A percentile compares a stretch with the other conserved stretches of the same genome.
Evolutionary conservation across 192 early-diverging fungal species (phyloP).

Genomic region (Mortierella claussenii): DNA sequence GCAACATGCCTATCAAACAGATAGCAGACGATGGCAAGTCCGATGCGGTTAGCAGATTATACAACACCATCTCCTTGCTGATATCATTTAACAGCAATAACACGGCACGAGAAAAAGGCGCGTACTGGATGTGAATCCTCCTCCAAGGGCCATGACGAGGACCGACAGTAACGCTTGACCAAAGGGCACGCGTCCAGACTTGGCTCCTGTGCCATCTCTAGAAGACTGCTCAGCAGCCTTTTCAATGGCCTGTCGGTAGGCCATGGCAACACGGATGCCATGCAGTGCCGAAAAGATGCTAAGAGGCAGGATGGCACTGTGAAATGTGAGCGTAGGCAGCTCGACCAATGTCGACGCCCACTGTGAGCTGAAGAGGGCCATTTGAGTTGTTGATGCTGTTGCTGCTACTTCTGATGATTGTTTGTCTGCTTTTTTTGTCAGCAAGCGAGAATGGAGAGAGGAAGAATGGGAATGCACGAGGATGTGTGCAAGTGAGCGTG

Average conservation of each 20-base stretch:
- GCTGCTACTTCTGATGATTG: too few species aligned
- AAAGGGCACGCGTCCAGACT: conserved; percentile 22
- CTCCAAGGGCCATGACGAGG: conserved; percentile 40
- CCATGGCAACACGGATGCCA: conserved; percentile 46
- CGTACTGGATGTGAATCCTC: conserved; percentile 43
- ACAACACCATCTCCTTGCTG: too few species aligned
- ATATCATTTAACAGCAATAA: not conserved
- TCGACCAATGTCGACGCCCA: conserved; percentile 43
- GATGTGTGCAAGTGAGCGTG: too few species aligned
- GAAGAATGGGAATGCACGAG: too few species aligned
- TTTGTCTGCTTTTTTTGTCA: too few species aligned
- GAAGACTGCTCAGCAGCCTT: conserved; percentile 36
- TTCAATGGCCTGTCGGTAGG: conserved; percentile 41
- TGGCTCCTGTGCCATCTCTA: conserved; percentile 8
- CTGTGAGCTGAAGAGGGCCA: conserved; percentile 32
- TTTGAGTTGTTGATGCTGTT: not conserved
- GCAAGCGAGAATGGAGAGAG: too few species aligned
- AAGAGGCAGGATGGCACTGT: conserved; percentile 37
- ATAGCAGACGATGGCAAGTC: too few species aligned
- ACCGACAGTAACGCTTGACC: conserved; percentile 40
- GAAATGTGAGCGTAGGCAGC: conserved; percentile 44
- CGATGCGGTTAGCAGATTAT: too few species aligned
- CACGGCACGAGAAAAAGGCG: not conserved
- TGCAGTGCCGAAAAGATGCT: conserved; percentile 48
- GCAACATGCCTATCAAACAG: conserved; percentile 29